Evolutionary conservation across 2,329 filamentous ascomycete species (phyloP), one percentile per base, ranked within the genome.

Genomic region (Samsoniella hepiali): DNA sequence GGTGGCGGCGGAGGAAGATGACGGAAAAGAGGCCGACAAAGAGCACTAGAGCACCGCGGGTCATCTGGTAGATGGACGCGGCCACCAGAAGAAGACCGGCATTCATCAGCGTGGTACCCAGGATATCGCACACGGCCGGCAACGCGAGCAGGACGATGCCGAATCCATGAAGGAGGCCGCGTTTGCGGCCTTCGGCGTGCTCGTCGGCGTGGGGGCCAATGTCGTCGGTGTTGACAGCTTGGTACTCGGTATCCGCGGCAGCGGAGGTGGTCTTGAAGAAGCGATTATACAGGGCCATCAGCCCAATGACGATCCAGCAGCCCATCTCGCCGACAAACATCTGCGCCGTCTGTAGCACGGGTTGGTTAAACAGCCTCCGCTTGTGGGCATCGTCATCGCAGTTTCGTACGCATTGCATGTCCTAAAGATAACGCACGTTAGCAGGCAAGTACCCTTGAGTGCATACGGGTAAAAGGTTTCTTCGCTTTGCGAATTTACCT

Each of bases 1-100:
- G 82, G 69, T 86, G 89, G 55, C 92, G 86, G 70, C 87, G 88
- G 63, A 99, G 81, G 75, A 99, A 98, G 13, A 96, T 71, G 34
- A 99, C 93, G 72, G 93, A 97, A 78, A 99, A 97, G 0, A 98
- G 79, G 0, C 95, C 95, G 27, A 99, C 95, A 70, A 99, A 99
- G 7, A 99, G 83, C 3, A 99, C 94, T 49, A 99, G 82, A 0
- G 95, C 95, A 9, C 95, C 95, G 64, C 95, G 84, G 1, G 94
- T 98, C 95, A 99, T 99, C 78, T 99, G 95, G 78, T 97, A 99
- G 72, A 99, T 97, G 65, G 91, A 96, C 1, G 95, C 92, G 13
- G 91, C 95, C 31, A 98, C 93, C 73, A 98, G 93, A 56, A 98
- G 83, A 68, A 99, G 82, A 3, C 95, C 95, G 5, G 92, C 91